Evolutionary conservation across 176 grass and related monocot species (phyloP), one percentile per base, ranked within the genome.

Genomic region (Phoenix dactylifera): DNA sequence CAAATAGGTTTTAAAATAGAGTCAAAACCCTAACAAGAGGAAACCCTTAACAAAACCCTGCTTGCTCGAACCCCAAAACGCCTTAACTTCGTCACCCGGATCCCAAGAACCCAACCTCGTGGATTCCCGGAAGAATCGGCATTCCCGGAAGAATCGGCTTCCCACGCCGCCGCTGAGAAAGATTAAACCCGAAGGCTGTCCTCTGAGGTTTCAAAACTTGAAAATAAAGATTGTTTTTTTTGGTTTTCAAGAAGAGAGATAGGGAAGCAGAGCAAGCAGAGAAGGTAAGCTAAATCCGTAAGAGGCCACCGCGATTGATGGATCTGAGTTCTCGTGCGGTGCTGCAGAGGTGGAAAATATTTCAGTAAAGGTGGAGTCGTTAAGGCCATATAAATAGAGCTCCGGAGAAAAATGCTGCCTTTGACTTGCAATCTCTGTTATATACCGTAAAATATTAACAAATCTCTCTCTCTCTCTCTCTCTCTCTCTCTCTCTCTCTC

Each of bases 361-460:
- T 16, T 44, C 54, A 5, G 24, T 60, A 25, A 2, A 52, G 23
- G 15, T 3, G 23, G 44, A 28, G 17, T 20, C 16, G 30, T 44
- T 12, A 3, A 1, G 35, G 35, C 35, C 35, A 44, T 44, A 12
- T 15, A n/a, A 15, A 7, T 16, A 22, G 4, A 39, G 10, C 32
- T 57, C 22, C 7, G 22, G 15, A 48, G 28, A 17, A 60, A 32
- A 23, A 26, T 16, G 22, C 16, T 15, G 50, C 3, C 68, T n/a
- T 71, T 71, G 68, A 71, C 68, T 51, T 48, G 7, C 35, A 44
- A 35, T 44, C 9, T 44, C 35, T 12, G 9, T 3, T 44, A 12
- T 44, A 44, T 2, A 44, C 35, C 10, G 10, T 44, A 44, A 44
- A 44, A 9, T 1, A 44, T 44, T 44, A 44, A 44, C 9, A 44